A percentile compares a stretch with the other conserved stretches of the same genome.
Conservation (phyloP, 2,329 filamentous ascomycete species). For the Cercospora sp. region DNA sequence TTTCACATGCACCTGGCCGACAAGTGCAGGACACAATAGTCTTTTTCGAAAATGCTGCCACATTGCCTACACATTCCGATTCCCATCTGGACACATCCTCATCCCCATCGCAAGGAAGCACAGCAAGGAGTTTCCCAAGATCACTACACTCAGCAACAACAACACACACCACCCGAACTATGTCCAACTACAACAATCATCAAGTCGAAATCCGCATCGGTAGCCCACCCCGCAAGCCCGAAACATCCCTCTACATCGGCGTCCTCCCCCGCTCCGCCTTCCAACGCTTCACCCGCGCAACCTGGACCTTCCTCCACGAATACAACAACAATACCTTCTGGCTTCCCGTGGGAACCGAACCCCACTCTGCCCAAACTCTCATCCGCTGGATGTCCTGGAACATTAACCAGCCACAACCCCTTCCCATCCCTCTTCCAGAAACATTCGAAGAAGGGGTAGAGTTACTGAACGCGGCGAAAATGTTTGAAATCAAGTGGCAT, state of each 20-base stretch:
- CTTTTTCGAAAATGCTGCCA: not conserved
- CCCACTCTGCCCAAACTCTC: not conserved
- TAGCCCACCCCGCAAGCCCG: not conserved
- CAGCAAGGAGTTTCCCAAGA: too few species aligned
- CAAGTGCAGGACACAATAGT: not conserved
- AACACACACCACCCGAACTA: not conserved
- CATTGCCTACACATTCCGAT: not conserved
- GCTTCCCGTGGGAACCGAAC: not conserved
- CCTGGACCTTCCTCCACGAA: not conserved
- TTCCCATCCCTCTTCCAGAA: not conserved
- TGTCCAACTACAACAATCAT: not conserved
- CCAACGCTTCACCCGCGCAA: not conserved
- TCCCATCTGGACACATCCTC: not conserved
- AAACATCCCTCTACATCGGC: not conserved
- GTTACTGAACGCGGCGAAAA: not conserved
- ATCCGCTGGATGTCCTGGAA: not conserved
- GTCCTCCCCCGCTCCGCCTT: not conserved
- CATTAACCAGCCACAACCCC: not conserved
- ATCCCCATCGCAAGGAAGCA: not conserved
- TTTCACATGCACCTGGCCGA: not conserved
- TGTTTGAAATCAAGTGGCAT: not conserved
- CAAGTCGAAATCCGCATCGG: conserved; percentile 1
- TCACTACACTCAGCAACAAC: not conserved
- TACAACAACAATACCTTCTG: not conserved
- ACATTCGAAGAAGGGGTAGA: not conserved